Evolutionary conservation across 2,329 filamentous ascomycete genomes (phyloP).

Genomic region (Phialocephala subalpina): DNA sequence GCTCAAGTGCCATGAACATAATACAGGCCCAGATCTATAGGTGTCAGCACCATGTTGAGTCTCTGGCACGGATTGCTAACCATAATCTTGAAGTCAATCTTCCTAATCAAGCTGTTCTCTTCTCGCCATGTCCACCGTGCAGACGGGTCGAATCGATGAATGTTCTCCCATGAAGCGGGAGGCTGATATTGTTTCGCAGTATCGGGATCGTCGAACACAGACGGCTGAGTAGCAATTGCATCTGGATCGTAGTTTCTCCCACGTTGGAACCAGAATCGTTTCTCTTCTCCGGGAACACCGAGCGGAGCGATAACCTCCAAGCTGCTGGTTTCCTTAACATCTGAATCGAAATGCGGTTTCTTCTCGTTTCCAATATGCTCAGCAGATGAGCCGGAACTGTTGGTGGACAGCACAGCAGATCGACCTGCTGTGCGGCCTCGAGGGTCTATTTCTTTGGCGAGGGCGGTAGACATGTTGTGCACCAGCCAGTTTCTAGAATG

Average conservation of each 20-base stretch:
- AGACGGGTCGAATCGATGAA: constrained; percentile 38
- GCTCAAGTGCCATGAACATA: constrained; percentile 68
- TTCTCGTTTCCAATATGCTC: constrained; percentile 17
- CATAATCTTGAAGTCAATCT: constrained; percentile 44
- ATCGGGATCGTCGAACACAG: constrained; percentile 39
- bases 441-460: constrained; percentile 21
- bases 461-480: constrained; percentile 23
- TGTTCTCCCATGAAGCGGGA: constrained; percentile 36
- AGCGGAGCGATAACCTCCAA: constrained; percentile 19
- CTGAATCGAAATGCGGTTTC: background rate
- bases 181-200: constrained; percentile 38
- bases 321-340: background rate
- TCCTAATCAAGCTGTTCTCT: constrained; percentile 38
- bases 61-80: constrained; percentile 17
- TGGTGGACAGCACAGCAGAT: background rate
- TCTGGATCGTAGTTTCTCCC: constrained; percentile 33
- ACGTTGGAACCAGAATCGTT: constrained; percentile 37
- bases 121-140: constrained; percentile 40
- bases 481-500: background rate
- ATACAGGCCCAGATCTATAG: constrained; percentile 50
- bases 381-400: constrained; percentile 8
- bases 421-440: constrained; percentile 11
- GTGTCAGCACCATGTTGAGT: background rate
- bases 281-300: constrained; percentile 32
- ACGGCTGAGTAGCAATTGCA: constrained; percentile 39